Base-by-base conservation (phyloP, 305 asterid species). In the Nicotiana rustica region DNA sequence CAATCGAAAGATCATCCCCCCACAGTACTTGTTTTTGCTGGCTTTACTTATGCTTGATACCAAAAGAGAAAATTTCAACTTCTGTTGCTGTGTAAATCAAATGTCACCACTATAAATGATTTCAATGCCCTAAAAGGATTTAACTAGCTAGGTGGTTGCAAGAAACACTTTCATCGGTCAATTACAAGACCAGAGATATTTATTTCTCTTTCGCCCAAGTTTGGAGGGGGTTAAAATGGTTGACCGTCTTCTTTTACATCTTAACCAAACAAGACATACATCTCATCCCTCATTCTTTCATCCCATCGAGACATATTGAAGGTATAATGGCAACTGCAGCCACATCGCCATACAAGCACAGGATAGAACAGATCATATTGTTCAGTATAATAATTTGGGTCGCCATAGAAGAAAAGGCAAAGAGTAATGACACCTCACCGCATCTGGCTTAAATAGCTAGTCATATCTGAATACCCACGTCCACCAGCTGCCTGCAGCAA, bases 401-500 rank as follows among this genome's bases (percentile, higher is more conserved):
- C 75, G 65, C 21, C 59, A 38, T 78, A 70, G 77, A 64, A 85
- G 12, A 83, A 49, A 62, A 84, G 49, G 84, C 79, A 78, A 86
- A 81, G 49, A 41, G 84, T 70, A 84, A 73, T 67, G 83, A 84
- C 88, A 86, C 88, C 88, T 83, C 88, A 83, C 89, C 89, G 67
- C 67, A 61, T 84, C 82, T 77, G 83, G 87, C 85, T 76, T 59
- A 81, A 41, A 79, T 83, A 67, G 85, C 83, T 81, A 84, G 81
- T 36, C 82, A 83, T 29, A 62, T 67, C 85, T 33, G 85, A 64
- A 80, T 18, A 83, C 38, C 57, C 76, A 82, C 10, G 81, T 83
- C 77, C 85, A 85, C 82, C 85, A 77, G 66, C 91, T 66, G 84
- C 69, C 87, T 75, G 82, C 87, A 67, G 80, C 79, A 84, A 82